Evolutionary conservation across 73 alveolate species (phyloP), one percentile per base, ranked within the genome.

Genomic region (Breviolum minutum): DNA sequence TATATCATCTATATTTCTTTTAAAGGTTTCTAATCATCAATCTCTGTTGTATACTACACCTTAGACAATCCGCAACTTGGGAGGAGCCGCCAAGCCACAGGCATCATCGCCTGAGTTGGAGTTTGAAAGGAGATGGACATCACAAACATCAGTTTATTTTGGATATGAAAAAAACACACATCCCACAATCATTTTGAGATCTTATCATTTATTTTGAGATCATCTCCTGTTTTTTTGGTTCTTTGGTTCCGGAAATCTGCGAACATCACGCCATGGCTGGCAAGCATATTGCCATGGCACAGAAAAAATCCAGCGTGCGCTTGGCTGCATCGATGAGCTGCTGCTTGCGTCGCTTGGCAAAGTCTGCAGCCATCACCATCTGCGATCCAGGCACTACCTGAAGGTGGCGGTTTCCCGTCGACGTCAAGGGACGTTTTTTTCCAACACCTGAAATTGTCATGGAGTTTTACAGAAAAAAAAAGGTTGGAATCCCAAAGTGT

Each of bases 321-420:
- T 63, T 26, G 61, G 79, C 80, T 30, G 94, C 94, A 17, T 29
- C 8, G 64, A 61, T 77, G 80, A 86, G 94, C 94, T 83, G 62
- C 24, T 83, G 76, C 76, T 86, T 61, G 80, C 94, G 94, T 19
- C 79, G 77, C 63, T 63, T 77, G 63, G 94, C 94, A 16, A 63
- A 62, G 63, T 86, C 94, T 27, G 94, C 94, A 63, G 94, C 94
- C 80, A 86, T 14, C 76, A 86, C 66, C 62, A 86, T 14, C 62
- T 63, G 80, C 64, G 94, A 86, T 11, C 94, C 94, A 0, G 94
- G 94, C 77, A 86, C 92, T 76, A 61, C 92, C 76, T 83, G 76
- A 68, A 6, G 63, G 83, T 5, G 27, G 22, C 27, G 22, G 60
- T n/a, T n/a, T n/a, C n/a, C n/a, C n/a, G n/a, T n/a, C n/a, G n/a